Conservation (phyloP, 2,329 filamentous ascomycete species). For the Penicillium griseofulvum region DNA sequence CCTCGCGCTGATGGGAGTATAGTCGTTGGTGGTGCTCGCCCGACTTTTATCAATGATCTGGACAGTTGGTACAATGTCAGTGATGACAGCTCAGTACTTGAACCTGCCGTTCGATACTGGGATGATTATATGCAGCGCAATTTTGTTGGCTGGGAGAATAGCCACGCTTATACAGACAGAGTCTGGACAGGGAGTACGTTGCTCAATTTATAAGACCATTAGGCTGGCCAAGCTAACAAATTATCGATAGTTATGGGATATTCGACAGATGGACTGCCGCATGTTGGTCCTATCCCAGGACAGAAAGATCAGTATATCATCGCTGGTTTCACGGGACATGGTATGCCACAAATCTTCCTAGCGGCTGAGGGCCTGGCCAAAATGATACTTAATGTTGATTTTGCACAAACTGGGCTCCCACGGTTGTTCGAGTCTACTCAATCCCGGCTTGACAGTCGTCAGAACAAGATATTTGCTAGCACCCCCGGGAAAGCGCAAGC, state of each 20-base stretch:
- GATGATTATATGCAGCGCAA: conserved; percentile 40
- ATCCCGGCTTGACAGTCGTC: conserved; percentile 20
- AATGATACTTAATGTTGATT: conserved; percentile 47
- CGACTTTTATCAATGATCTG: conserved; percentile 35
- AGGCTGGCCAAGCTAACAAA: not conserved
- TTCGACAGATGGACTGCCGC: conserved; percentile 51
- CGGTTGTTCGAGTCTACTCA: conserved; percentile 32
- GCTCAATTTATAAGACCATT: not conserved
- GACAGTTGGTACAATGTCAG: conserved; percentile 48
- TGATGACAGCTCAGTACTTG: conserved; percentile 51
- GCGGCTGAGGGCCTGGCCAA: conserved; percentile 56
- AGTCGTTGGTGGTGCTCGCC: conserved; percentile 62
- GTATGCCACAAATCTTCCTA: conserved; percentile 64
- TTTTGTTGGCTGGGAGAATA: conserved; percentile 39
- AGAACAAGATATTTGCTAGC: conserved; percentile 18
- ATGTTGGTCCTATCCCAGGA: conserved; percentile 52
- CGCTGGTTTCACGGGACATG: conserved; percentile 64
- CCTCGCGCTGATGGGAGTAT: conserved; percentile 54
- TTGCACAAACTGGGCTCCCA: conserved; percentile 32
- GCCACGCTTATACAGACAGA: conserved; percentile 29
- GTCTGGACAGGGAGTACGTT: conserved; percentile 39
- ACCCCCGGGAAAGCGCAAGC: conserved; percentile 4
- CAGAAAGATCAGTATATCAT: conserved; percentile 53
- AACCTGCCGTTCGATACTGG: conserved; percentile 42
- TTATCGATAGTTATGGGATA: conserved; percentile 49